These are phyloP conservation scores for Microdochium bolleyi DNA, from an alignment of 2,329 filamentous ascomycete genomes.

Conservation along the genomic window DNA sequence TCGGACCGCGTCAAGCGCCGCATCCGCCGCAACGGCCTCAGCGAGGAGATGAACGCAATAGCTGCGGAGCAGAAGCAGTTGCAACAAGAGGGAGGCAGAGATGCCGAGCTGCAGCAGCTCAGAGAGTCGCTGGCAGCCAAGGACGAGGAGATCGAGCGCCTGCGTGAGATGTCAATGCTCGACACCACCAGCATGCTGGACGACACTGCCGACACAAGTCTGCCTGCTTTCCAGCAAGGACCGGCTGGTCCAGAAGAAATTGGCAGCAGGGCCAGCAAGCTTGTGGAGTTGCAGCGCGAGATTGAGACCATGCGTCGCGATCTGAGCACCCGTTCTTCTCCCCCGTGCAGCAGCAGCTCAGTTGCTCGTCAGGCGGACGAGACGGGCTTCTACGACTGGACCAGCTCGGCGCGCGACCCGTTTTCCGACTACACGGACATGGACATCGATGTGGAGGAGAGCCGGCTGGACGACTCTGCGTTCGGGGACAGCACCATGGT, in stretches of 20 bases:
- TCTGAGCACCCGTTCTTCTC: conserved; percentile 11
- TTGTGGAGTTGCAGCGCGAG: conserved; percentile 24
- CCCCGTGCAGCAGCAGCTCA: conserved; percentile 5
- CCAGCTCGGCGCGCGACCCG: conserved; percentile 37
- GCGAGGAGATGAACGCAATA: conserved; percentile 49
- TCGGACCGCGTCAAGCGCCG: conserved; percentile 45
- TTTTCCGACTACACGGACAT: conserved; percentile 31
- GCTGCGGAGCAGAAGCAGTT: conserved; percentile 35
- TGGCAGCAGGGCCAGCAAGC: neutral
- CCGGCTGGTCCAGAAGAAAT: neutral
- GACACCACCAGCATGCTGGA: conserved; percentile 30
- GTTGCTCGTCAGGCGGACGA: conserved; percentile 20
- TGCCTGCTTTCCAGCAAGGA: neutral
- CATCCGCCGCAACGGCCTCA: conserved; percentile 45
- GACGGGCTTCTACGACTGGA: conserved; percentile 37
- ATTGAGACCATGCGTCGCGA: conserved; percentile 22
- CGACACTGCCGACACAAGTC: neutral
- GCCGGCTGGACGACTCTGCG: conserved; percentile 22
- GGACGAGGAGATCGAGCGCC: conserved; percentile 44
- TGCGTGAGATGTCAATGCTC: conserved; percentile 41
- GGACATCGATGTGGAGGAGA: conserved; percentile 15
- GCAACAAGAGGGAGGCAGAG: conserved; percentile 26
- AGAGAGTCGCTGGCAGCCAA: conserved; percentile 37
- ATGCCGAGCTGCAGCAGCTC: conserved; percentile 38
- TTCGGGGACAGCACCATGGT: conserved; percentile 45